Evolutionary conservation across 1,284 basidiomycete genomes (phyloP).

Genomic region (Amylostereum areolatum): DNA sequence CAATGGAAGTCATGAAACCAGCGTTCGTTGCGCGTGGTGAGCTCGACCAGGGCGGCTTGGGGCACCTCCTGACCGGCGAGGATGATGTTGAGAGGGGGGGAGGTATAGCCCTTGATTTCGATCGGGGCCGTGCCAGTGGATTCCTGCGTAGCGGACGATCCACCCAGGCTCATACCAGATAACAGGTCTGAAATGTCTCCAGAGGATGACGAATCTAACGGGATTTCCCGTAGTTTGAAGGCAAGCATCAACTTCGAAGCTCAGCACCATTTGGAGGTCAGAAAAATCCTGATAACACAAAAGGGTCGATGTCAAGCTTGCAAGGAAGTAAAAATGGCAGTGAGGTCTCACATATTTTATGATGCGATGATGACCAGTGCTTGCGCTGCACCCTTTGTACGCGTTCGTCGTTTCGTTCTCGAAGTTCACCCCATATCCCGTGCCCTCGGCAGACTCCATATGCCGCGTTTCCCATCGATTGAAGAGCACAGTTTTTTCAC

Average conservation of each 20-base stretch:
- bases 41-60: conserved; percentile 39
- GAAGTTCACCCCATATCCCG: conserved; percentile 40
- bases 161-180: too few species aligned
- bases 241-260: conserved; percentile 27
- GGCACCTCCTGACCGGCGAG: conserved; percentile 34
- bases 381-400: neutral
- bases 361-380: conserved; percentile 6
- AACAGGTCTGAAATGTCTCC: too few species aligned
- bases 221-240: conserved; percentile 2
- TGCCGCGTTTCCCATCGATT: conserved; percentile 41
- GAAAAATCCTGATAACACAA: conserved; percentile 17
- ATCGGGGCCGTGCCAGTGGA: too few species aligned
- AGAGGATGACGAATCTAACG: too few species aligned
- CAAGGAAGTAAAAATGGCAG: too few species aligned
- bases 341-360: conserved; percentile 7
- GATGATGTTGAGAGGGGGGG: conserved; percentile 28
- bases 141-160: too few species aligned
- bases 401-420: conserved; percentile 35
- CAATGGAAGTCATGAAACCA: conserved; percentile 31
- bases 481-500: conserved; percentile 45
- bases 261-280: conserved; percentile 24
- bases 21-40: conserved; percentile 35
- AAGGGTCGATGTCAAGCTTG: too few species aligned
- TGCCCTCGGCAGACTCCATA: conserved; percentile 27
- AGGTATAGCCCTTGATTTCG: neutral